Evolutionary conservation across 2,329 filamentous ascomycete species (phyloP).

Genomic region (Ascochyta koolunga): DNA sequence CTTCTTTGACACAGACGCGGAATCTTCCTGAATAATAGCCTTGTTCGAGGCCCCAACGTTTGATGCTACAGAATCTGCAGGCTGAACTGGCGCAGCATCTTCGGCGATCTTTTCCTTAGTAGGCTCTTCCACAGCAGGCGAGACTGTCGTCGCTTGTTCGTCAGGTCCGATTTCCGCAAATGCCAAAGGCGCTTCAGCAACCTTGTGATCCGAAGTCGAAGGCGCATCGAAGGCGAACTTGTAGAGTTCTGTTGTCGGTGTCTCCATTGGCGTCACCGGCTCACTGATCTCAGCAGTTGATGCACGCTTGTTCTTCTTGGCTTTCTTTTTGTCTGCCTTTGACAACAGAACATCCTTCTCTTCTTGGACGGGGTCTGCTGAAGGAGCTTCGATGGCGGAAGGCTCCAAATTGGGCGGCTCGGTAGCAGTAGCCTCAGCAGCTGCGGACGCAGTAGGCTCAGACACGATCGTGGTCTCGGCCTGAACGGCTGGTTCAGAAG

Average conservation of each 20-base stretch:
- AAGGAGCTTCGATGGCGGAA: neutral
- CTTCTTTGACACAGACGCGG: constrained; percentile 24
- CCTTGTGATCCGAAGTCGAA: neutral
- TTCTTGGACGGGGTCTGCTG: neutral
- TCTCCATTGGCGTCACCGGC: constrained; percentile 7
- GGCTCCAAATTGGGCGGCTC: neutral
- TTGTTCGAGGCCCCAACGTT: neutral
- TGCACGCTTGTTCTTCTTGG: constrained; percentile 17
- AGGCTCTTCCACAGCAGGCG: neutral
- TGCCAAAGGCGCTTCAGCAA: neutral
- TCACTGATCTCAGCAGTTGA: constrained; percentile 9
- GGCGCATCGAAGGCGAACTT: neutral
- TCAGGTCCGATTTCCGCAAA: neutral
- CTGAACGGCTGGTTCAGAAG: neutral
- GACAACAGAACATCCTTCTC: constrained; percentile 4
- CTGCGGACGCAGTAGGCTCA: neutral
- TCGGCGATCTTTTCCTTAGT: neutral
- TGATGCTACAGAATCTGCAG: neutral
- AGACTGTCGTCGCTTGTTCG: neutral
- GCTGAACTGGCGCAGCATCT: neutral
- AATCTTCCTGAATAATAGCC: constrained; percentile 1
- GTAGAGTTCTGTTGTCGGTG: constrained; percentile 8
- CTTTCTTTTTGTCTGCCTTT: constrained; percentile 21
- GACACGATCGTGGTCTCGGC: neutral
- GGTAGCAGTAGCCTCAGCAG: neutral